Evolutionary conservation across 345 rosid genomes (phyloP).

Genomic region (Conringia planisiliqua): DNA sequence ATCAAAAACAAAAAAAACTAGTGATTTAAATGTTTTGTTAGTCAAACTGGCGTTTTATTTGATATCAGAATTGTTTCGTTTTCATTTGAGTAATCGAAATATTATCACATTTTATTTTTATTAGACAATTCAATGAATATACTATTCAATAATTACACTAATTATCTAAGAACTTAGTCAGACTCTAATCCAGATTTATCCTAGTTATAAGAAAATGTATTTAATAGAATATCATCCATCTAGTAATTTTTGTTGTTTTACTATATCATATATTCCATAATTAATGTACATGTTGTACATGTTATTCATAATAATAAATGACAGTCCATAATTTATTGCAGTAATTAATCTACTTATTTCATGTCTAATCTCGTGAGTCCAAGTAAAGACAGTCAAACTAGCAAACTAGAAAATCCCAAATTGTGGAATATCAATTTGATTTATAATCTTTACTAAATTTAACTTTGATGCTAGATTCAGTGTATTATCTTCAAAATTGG

Average conservation of each 20-base stretch:
- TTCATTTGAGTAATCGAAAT: not conserved
- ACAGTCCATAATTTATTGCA: not conserved
- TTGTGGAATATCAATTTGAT: not conserved
- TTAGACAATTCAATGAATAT: too few species aligned
- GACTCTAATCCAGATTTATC: too few species aligned
- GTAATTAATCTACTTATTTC: too few species aligned
- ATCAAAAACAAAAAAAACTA: too few species aligned
- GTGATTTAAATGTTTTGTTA: not conserved
- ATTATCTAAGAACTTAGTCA: too few species aligned
- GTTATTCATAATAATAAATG: not conserved
- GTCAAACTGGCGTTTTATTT: not conserved
- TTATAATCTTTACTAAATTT: not conserved
- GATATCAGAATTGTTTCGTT: not conserved
- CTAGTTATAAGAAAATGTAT: too few species aligned
- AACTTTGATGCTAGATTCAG: not conserved
- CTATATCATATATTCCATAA: not conserved
- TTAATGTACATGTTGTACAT: too few species aligned
- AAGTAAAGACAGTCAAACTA: not conserved
- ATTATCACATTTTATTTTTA: too few species aligned
- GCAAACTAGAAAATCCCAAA: not conserved
- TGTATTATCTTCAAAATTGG: not conserved
- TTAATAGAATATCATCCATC: not conserved
- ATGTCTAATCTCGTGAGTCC: not conserved
- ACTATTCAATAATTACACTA: too few species aligned
- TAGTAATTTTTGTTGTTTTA: not conserved